Base-by-base conservation (phyloP, 768 basidiomycete genomes). In the Solioccasus polychromus region DNA sequence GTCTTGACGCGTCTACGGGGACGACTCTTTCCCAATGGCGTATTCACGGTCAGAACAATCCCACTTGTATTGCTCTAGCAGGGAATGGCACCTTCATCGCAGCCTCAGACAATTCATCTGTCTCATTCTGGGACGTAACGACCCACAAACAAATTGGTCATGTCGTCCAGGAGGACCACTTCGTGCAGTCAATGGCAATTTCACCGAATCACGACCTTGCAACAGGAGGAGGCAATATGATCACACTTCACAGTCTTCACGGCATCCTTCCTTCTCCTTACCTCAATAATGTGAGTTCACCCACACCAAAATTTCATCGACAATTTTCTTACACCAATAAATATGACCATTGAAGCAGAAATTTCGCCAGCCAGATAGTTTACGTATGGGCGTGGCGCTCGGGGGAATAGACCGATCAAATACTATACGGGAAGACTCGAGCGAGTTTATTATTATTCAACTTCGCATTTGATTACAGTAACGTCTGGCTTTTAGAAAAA, bases 121-220 rank as follows among this genome's bases (percentile, higher is more conserved):
- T 53, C 14, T 53, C 52, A 1, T 44, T 53, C 18, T 52, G 50
- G 50, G 25, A 47, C 32, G n/a, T 19, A 1, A 26, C 4, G 0
- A 52, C 50, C 1, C 42, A 35, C 19, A 4, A 41, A 8, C 43
- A 42, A 23, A 45, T 52, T 3, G 43, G 35, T 0, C 23, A 10
- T 25, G 22, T 25, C 28, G 12, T 48, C 8, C 2, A 24, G 17
- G n/a, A 36, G 4, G 2, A 24, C 4, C 1, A 14, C 11, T 0
- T 3, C 12, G 14, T 26, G 14, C 1, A 2, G 5, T 35, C 22
- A 22, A 48, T 51, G 32, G 19, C 32, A 1, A 41, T 50, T 3
- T 50, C 51, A 1, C 5, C 42, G 9, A 32, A 41, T 7, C 22
- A 39, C 8, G 14, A 31, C 17, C 15, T 50, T 9, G 47, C 31